phyloP scores from a whole-genome alignment of 176 grass and related monocot genomes.

The Rhipidocladum racemiflorum region DNA sequence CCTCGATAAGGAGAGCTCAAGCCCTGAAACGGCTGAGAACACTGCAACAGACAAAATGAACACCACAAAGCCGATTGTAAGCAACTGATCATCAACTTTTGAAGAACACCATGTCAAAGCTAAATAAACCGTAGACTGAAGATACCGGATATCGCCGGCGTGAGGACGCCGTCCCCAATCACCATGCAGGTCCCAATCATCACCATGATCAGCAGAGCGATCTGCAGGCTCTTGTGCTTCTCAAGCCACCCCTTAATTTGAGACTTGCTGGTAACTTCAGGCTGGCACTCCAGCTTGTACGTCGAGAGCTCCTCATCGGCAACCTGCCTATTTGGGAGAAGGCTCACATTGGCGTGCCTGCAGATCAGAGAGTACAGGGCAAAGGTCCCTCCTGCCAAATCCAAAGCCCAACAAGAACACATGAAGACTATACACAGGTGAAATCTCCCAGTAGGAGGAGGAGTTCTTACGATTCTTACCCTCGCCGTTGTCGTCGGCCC shows the following conservation, averaged over 20 bases:
- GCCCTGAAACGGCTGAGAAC: slow-evolving; percentile 94
- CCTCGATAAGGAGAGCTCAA: slow-evolving; percentile 87
- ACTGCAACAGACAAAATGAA: slow-evolving; percentile 49
- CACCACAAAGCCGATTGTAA: neutral
- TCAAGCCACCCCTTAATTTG: slow-evolving; percentile 69
- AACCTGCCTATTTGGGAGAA: slow-evolving; percentile 85
- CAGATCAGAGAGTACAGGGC: slow-evolving; percentile 93
- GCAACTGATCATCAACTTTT: neutral
- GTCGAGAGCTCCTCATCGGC: slow-evolving; percentile 93
- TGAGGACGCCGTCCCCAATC: slow-evolving; percentile 95
- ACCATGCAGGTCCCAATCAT: slow-evolving; percentile 98
- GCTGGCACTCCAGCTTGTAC: slow-evolving; percentile 63
- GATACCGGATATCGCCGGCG: slow-evolving; percentile 76
- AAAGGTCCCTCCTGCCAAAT: slow-evolving; percentile 72
- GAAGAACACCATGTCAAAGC: neutral
- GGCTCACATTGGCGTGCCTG: slow-evolving; percentile 92
- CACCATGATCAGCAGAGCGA: slow-evolving; percentile 76
- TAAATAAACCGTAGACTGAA: neutral
- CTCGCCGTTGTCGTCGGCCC: slow-evolving; percentile 94
- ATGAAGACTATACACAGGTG: neutral
- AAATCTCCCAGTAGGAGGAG: neutral
- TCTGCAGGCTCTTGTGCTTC: slow-evolving; percentile 61
- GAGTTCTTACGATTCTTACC: slow-evolving; percentile 16
- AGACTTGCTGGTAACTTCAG: slow-evolving; percentile 27
- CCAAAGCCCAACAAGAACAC: neutral